Evolutionary conservation across 768 basidiomycete genomes (phyloP).

Genomic region (Kwoniella dendrophila): DNA sequence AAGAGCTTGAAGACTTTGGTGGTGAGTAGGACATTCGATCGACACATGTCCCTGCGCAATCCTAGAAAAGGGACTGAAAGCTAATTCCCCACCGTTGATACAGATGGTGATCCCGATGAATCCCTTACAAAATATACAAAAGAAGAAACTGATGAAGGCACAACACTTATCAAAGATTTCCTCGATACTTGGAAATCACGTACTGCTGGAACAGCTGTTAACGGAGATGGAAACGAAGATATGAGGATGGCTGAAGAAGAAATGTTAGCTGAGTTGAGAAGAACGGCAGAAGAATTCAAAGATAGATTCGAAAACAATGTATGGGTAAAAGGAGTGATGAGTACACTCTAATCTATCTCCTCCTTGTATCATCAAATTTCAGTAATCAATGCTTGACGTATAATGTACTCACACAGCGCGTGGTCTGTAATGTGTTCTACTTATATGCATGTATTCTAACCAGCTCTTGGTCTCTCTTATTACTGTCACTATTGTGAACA

Average conservation of each 20-base stretch:
- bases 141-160: constrained; percentile 74
- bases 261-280: constrained; percentile 64
- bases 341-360: constrained; percentile 37
- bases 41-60: no score
- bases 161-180: constrained; percentile 76
- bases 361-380: not conserved
- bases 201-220: constrained; percentile 55
- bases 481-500: no score
- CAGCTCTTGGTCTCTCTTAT: no score
- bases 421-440: no score
- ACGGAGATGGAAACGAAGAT: constrained; percentile 58
- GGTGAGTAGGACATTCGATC: constrained; percentile 54
- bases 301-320: constrained; percentile 73
- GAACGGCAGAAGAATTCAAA: constrained; percentile 67
- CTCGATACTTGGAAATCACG: constrained; percentile 67
- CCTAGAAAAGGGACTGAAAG: no score
- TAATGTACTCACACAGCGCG: no score
- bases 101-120: constrained; percentile 49
- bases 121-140: constrained; percentile 61
- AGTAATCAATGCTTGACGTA: not conserved
- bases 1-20: constrained; percentile 84
- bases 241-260: constrained; percentile 59
- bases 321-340: constrained; percentile 61
- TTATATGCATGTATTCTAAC: no score
- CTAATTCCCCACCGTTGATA: not conserved